These are phyloP conservation scores for Penstemon newberryi DNA, from an alignment of 257 asterid species.

Conservation along the genomic window DNA sequence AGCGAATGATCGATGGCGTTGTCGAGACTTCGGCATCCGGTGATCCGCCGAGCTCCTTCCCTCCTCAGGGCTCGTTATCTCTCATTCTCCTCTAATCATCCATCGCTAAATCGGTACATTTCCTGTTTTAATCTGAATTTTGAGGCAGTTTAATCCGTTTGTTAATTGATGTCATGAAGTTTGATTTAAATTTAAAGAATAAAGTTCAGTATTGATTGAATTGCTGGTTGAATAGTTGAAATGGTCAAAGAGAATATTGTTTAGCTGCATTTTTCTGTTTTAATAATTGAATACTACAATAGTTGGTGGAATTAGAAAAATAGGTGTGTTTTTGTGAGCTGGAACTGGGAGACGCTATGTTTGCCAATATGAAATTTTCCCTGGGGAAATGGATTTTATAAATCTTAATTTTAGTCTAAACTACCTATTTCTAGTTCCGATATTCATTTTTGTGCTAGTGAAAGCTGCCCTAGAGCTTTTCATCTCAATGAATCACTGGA, in stretches of 20 bases:
- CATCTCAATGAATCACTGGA: constrained; percentile 1
- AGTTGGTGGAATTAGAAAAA: background rate
- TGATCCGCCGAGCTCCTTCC: constrained; percentile 73
- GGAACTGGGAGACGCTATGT: too few relatives aligned
- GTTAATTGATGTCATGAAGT: constrained; percentile 13
- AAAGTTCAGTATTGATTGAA: constrained; percentile 15
- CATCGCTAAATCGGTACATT: constrained; percentile 53
- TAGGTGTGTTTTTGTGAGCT: too few relatives aligned
- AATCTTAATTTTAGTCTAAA: too few relatives aligned
- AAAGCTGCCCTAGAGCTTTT: constrained; percentile 10
- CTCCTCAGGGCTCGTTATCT: constrained; percentile 67
- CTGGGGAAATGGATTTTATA: too few relatives aligned
- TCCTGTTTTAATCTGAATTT: constrained; percentile 17
- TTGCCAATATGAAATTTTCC: too few relatives aligned
- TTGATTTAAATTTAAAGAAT: constrained; percentile 4
- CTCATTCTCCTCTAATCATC: constrained; percentile 46
- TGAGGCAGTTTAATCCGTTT: constrained; percentile 21
- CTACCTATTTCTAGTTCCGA: too few relatives aligned
- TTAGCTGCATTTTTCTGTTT: constrained; percentile 22
- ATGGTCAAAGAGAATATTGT: constrained; percentile 11
- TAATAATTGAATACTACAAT: background rate
- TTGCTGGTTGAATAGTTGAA: constrained; percentile 19
- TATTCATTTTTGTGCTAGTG: background rate
- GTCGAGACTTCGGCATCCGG: constrained; percentile 81
- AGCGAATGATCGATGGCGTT: constrained; percentile 80